These are phyloP conservation scores for Harringtonia aguacate DNA, from an alignment of 2,329 filamentous ascomycete species.

Conservation along the genomic window DNA sequence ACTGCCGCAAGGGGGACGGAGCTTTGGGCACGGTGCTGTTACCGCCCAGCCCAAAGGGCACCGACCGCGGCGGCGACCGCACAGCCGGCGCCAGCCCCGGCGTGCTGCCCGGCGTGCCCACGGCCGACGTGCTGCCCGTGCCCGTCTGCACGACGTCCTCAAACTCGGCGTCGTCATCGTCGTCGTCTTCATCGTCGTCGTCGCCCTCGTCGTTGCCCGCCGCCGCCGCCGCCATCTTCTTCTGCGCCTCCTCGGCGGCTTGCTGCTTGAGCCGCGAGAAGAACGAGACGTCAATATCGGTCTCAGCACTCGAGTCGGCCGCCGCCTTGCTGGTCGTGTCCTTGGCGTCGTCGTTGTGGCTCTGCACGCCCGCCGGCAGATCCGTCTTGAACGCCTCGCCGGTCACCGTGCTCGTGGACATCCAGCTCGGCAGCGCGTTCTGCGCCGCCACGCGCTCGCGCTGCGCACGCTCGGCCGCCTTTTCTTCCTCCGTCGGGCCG, in stretches of 20 bases:
- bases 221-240: constrained; percentile 35
- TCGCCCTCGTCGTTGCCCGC: constrained; percentile 33
- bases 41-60: neutral
- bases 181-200: constrained; percentile 26
- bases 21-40: constrained; percentile 8
- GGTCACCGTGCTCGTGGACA: constrained; percentile 58
- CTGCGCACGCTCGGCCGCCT: constrained; percentile 50
- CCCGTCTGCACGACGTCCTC: constrained; percentile 37
- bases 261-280: constrained; percentile 58
- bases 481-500: constrained; percentile 56
- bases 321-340: constrained; percentile 27
- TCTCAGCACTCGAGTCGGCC: constrained; percentile 38
- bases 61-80: neutral
- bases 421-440: constrained; percentile 62
- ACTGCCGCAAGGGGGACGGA: constrained; percentile 17
- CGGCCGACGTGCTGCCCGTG: constrained; percentile 17
- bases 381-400: constrained; percentile 51
- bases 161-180: constrained; percentile 35
- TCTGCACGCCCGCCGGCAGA: constrained; percentile 17
- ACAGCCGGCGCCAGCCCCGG: constrained; percentile 11
- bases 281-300: constrained; percentile 50
- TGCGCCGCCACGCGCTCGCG: constrained; percentile 56
- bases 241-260: constrained; percentile 39
- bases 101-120: constrained; percentile 20
- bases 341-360: constrained; percentile 36